Base-by-base conservation (phyloP, 1,139 yeast species). In the Yamadazyma diddensiae region DNA sequence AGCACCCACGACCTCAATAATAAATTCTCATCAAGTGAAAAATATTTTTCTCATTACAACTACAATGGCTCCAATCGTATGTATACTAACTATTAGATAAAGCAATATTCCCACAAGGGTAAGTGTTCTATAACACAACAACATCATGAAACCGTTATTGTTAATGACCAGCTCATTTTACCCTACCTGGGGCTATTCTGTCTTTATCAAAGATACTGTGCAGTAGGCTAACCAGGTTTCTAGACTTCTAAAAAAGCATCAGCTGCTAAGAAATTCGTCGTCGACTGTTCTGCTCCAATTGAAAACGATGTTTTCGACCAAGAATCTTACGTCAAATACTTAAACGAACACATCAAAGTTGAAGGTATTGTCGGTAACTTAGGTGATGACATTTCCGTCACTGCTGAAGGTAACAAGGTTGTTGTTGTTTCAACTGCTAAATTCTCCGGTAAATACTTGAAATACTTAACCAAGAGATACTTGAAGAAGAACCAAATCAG, bases 371-470 rank as follows among this genome's bases (percentile, higher is more conserved):
- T 86, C 59, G 97, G 97, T 70, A 85, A 88, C 88, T 84, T 94
- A 65, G 96, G 95, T 73, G 94, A 87, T 66, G 85, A 82, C 63
- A 81, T 94, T 77, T 74, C 92, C 47, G 88, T 92, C 55, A 73
- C 90, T 61, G 73, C 80, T 60, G 94, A 87, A 65, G 87, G 85
- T 59, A 75, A 77, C 70, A 79, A 80, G 73, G 88, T 86, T 63
- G 82, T 92, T 59, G 83, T 88, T 71, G 88, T 83, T 53, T 77
- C 97, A 53, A 79, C 83, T 74, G 73, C 94, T 73, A 83, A 87
- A 77, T 92, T 94, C 92, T 88, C 97, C 56, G 99, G 99, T 77
- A 92, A 94, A 79, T 92, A 92, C 95, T 84, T 88, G 72, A 92
- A 92, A 80, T 92, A 90, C 92, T 79, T 92, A 70, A 86, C 97